Evolutionary conservation across 371 early-diverging fungal species (phyloP).

Genomic region (Dinochytrium kinnereticum): DNA sequence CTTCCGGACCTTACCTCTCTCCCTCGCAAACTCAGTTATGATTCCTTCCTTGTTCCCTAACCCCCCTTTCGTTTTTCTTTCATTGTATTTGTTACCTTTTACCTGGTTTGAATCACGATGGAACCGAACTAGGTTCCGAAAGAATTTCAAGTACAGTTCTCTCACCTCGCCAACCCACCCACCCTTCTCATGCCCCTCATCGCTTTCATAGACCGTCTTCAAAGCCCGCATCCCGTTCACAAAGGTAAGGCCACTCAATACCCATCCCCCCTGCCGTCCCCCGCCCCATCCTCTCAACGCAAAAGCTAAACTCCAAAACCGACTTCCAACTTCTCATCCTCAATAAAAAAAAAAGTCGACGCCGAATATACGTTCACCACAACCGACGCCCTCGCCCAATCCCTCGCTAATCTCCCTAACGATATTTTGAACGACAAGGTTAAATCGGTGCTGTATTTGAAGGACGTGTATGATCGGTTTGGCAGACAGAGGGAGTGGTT

Average conservation of each 20-base stretch:
- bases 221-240: constrained; percentile 27
- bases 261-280: not conserved
- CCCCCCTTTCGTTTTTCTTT: too few species aligned
- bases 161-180: constrained; percentile 94
- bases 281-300: too few species aligned
- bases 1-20: too few species aligned
- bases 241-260: not conserved
- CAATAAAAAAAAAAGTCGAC: too few species aligned
- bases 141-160: constrained; percentile 93
- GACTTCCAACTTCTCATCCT: too few species aligned
- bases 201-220: constrained; percentile 54
- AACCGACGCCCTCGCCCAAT: too few species aligned
- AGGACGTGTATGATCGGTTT: constrained; percentile 69
- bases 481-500: constrained; percentile 70
- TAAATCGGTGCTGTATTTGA: constrained; percentile 52
- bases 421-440: not conserved
- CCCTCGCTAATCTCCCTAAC: not conserved
- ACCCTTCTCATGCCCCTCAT: constrained; percentile 78
- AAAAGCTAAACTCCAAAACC: too few species aligned
- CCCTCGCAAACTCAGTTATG: too few species aligned
- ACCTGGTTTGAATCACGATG: too few species aligned
- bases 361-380: too few species aligned
- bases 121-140: constrained; percentile 64
- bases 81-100: too few species aligned
- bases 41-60: too few species aligned